phyloP scores from a whole-genome alignment of 2,329 filamentous ascomycete species.

The Neofusicoccum cordaticola region DNA sequence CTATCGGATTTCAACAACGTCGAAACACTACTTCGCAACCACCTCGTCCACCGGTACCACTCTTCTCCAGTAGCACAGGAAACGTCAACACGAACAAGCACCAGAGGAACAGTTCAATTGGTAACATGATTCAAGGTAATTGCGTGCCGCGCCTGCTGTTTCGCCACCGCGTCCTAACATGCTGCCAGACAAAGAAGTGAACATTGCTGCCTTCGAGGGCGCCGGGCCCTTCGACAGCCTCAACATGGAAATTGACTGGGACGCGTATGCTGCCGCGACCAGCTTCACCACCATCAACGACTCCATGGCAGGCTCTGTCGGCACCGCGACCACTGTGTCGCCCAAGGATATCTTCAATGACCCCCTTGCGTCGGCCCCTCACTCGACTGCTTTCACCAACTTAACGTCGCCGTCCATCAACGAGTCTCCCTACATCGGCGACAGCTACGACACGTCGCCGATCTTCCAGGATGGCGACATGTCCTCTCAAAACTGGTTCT shows the following conservation, averaged over 20 bases:
- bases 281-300: slow-evolving; percentile 47
- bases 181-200: slow-evolving; percentile 8
- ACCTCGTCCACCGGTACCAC: slow-evolving; percentile 66
- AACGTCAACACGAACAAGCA: slow-evolving; percentile 41
- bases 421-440: slow-evolving; percentile 70
- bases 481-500: slow-evolving; percentile 64
- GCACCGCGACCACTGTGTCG: slow-evolving; percentile 64
- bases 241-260: slow-evolving; percentile 25
- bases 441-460: slow-evolving; percentile 75
- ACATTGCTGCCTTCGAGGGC: slow-evolving; percentile 12
- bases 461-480: slow-evolving; percentile 62
- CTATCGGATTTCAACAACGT: slow-evolving; percentile 51
- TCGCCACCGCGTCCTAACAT: not conserved
- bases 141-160: not conserved
- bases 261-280: slow-evolving; percentile 18
- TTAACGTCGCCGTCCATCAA: slow-evolving; percentile 78
- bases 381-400: slow-evolving; percentile 77
- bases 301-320: slow-evolving; percentile 23
- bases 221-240: not conserved
- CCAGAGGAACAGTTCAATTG: slow-evolving; percentile 22
- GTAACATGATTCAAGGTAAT: slow-evolving; percentile 36
- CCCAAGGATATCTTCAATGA: slow-evolving; percentile 77
- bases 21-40: slow-evolving; percentile 50
- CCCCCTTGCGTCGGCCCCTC: slow-evolving; percentile 70
- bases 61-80: slow-evolving; percentile 62